Conservation (phyloP, 805 yeast genomes). For the Metschnikowia shivogae region DNA sequence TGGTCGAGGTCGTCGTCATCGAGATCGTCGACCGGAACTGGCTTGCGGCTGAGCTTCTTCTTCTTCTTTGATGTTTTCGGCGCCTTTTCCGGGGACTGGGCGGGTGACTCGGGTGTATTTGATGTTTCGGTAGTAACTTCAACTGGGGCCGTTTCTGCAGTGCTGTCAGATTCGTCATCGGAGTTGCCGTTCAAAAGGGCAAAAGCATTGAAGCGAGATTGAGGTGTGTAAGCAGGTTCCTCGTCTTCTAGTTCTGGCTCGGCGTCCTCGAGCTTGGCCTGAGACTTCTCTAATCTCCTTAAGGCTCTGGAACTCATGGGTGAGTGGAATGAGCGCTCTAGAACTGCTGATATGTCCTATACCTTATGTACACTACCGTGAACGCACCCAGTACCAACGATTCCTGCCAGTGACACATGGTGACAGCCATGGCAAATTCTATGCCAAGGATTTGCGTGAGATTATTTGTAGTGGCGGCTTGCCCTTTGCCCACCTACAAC, state of each 20-base stretch:
- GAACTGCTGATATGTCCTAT: too few species aligned
- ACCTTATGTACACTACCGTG: too few species aligned
- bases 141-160: background rate
- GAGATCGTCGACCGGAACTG: constrained; percentile 16
- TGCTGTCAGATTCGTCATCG: constrained; percentile 15
- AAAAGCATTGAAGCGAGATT: constrained; percentile 40
- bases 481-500: too few species aligned
- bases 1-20: constrained; percentile 59
- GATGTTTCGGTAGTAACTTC: background rate
- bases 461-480: too few species aligned
- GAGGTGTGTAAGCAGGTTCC: constrained; percentile 3
- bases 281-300: constrained; percentile 21
- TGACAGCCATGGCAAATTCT: too few species aligned
- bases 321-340: background rate
- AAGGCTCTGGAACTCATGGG: constrained; percentile 28
- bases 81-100: background rate
- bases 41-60: constrained; percentile 23
- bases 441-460: too few species aligned
- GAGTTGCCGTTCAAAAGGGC: constrained; percentile 30
- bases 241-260: constrained; percentile 15
- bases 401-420: too few species aligned
- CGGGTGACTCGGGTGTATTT: background rate
- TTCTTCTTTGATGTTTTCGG: constrained; percentile 13
- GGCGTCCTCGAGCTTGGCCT: constrained; percentile 14
- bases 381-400: too few species aligned